phyloP scores from a whole-genome alignment of 2,329 filamentous ascomycete genomes.

The Venturia oleaginea region DNA sequence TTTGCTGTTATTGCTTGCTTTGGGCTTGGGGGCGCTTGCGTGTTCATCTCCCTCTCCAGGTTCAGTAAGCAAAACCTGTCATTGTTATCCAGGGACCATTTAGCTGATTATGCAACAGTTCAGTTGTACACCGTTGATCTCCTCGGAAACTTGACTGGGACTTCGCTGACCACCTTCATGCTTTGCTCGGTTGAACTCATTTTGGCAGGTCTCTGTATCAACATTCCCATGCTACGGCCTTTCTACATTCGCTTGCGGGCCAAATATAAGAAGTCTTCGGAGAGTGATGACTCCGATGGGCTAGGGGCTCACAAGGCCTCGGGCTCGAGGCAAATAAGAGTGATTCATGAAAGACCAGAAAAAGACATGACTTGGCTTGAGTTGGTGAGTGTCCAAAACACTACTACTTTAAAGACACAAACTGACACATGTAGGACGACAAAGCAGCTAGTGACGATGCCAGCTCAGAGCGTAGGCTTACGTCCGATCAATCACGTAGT shows the following conservation, averaged over 20 bases:
- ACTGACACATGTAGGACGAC: neutral
- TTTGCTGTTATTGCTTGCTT: neutral
- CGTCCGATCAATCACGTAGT: neutral
- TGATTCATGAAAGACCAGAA: neutral
- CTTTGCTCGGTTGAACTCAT: neutral
- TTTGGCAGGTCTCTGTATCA: neutral
- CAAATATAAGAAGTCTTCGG: neutral
- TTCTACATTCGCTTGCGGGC: neutral
- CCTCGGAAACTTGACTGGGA: neutral
- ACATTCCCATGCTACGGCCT: neutral
- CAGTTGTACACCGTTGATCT: neutral
- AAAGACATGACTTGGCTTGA: neutral
- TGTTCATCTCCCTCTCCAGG: neutral
- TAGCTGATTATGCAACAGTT: neutral
- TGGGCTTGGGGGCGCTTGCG: neutral
- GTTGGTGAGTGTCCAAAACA: neutral
- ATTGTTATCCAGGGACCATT: neutral
- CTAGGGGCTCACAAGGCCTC: neutral
- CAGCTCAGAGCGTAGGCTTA: neutral
- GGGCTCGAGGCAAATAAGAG: neutral
- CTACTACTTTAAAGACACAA: neutral
- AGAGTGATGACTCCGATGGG: neutral
- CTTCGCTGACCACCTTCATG: neutral
- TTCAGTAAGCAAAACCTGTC: neutral
- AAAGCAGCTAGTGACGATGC: neutral